A percentile compares a stretch with the other conserved stretches of the same genome.
Evolutionary conservation across 2,329 filamentous ascomycete genomes (phyloP).

Genomic region (Penicillium sp.): DNA sequence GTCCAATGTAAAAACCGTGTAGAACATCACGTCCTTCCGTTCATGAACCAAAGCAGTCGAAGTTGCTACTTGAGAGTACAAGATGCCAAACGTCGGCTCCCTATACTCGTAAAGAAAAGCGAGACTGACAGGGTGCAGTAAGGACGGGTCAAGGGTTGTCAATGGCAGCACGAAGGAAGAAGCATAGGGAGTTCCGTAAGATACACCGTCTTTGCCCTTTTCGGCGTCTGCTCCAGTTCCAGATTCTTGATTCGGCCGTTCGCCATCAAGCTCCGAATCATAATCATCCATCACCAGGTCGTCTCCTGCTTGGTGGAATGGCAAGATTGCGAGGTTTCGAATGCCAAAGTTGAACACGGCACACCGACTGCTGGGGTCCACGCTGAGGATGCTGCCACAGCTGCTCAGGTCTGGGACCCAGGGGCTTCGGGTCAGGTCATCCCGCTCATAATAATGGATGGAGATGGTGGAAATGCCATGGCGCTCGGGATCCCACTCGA

Average conservation of each 20-base stretch:
- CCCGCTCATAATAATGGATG: slow-evolving; percentile 97
- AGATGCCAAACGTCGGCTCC: slow-evolving; percentile 93
- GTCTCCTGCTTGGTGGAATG: slow-evolving; percentile 82
- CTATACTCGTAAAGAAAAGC: slow-evolving; percentile 95
- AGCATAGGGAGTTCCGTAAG: slow-evolving; percentile 69
- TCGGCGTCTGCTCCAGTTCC: slow-evolving; percentile 29
- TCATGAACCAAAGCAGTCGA: slow-evolving; percentile 73
- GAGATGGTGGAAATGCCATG: slow-evolving; percentile 83
- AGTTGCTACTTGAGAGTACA: slow-evolving; percentile 73
- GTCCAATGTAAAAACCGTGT: slow-evolving; percentile 94
- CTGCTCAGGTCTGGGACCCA: slow-evolving; percentile 76
- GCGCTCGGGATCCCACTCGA: slow-evolving; percentile 88
- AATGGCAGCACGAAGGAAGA: slow-evolving; percentile 92
- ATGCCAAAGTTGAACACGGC: slow-evolving; percentile 90
- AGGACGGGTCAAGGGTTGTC: slow-evolving; percentile 80
- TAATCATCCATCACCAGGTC: slow-evolving; percentile 91
- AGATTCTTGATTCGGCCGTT: slow-evolving; percentile 53
- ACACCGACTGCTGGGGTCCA: slow-evolving; percentile 90
- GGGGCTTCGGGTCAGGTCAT: slow-evolving; percentile 79
- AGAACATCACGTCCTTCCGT: slow-evolving; percentile 81
- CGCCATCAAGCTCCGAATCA: slow-evolving; percentile 77
- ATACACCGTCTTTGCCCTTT: slow-evolving; percentile 36
- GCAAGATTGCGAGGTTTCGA: slow-evolving; percentile 87
- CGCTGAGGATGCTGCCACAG: slow-evolving; percentile 77
- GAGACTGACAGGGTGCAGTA: slow-evolving; percentile 87